Base-by-base conservation (phyloP, 176 grass and related monocot species). In the Bromus sterilis region DNA sequence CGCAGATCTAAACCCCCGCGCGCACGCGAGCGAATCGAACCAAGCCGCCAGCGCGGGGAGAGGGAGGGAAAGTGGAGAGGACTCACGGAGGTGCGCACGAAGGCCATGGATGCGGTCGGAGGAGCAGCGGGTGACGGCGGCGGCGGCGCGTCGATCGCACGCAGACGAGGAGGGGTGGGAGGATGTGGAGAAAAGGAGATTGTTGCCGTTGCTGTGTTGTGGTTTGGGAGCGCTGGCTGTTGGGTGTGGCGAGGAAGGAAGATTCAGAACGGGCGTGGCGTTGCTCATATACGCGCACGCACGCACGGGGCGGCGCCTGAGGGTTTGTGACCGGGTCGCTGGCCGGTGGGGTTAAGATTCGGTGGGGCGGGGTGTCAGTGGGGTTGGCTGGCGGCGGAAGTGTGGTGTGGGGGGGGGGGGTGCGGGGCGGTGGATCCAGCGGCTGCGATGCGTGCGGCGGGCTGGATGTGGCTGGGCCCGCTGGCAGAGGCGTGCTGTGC, bases 41-140 rank as follows among this genome's bases (percentile, higher is more conserved):
- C 6, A 16, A 61, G 36, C 71, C 16, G 46, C 55, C 63, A 7
- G 26, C 61, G 64, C 31, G 39, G 15, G 11, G 23, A 12, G 66
- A 11, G 7, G 40, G 48, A 21, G 31, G 2, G 20, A 9, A 16
- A 7, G 2, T 8, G 31, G n/a, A 3, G 31, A 36, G 18, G 6
- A 90, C 88, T 86, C 88, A 90, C 88, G 59, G 58, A 84, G 58
- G 79, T 79, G 66, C 88, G 83, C 79, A 86, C 74, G 83, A 90
- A 90, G 12, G 88, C 88, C 88, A 90, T 90, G 29, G 74, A 90
- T 90, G 29, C 66, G 76, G 59, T 61, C 53, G 79, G 80, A 7
- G 5, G 26, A 36, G 62, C 35, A 5, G 32, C 0, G 16, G 28
- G 23, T 2, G 43, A 2, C 26, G 13, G 32, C 44, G 71, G 43